These are phyloP conservation scores for Byssochlamys sp. DNA, from an alignment of 2,329 filamentous ascomycete species.

Conservation along the genomic window DNA sequence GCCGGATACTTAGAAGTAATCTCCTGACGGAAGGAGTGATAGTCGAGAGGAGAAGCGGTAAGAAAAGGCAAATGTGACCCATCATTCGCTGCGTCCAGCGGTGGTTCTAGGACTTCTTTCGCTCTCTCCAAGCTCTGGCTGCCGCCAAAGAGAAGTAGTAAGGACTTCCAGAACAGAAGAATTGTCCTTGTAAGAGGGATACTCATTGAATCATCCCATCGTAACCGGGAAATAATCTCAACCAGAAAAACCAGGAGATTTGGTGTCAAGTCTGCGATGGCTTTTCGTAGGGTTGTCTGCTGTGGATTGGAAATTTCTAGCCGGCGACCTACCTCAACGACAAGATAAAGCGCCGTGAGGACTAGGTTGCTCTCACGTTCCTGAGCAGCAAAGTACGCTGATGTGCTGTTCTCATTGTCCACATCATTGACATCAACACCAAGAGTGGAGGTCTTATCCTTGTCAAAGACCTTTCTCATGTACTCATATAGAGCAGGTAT, in stretches of 20 bases:
- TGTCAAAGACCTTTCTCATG: slow-evolving; percentile 31
- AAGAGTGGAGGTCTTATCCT: slow-evolving; percentile 17
- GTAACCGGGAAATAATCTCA: slow-evolving; percentile 56
- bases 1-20: slow-evolving; percentile 96
- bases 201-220: slow-evolving; percentile 55
- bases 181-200: slow-evolving; percentile 60
- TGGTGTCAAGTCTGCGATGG: slow-evolving; percentile 51
- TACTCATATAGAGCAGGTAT: slow-evolving; percentile 28
- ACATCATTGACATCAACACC: slow-evolving; percentile 15
- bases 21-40: slow-evolving; percentile 91
- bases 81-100: slow-evolving; percentile 40
- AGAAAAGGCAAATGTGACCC: slow-evolving; percentile 62
- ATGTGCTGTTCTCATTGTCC: slow-evolving; percentile 22
- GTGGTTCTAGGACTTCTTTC: slow-evolving; percentile 56
- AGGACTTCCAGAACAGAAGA: slow-evolving; percentile 81
- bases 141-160: slow-evolving; percentile 77
- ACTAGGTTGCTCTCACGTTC: slow-evolving; percentile 34
- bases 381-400: slow-evolving; percentile 25
- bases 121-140: slow-evolving; percentile 61
- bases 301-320: slow-evolving; percentile 20
- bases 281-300: slow-evolving; percentile 18
- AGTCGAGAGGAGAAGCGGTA: slow-evolving; percentile 87
- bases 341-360: slow-evolving; percentile 35
- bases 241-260: slow-evolving; percentile 64
- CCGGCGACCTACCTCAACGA: slow-evolving; percentile 32